Percentiles rank a stretch among this genome's conserved stretches.
These are phyloP conservation scores for Pseudozyma flocculosa DNA, from an alignment of 1,284 basidiomycete genomes.

Conservation along the genomic window DNA sequence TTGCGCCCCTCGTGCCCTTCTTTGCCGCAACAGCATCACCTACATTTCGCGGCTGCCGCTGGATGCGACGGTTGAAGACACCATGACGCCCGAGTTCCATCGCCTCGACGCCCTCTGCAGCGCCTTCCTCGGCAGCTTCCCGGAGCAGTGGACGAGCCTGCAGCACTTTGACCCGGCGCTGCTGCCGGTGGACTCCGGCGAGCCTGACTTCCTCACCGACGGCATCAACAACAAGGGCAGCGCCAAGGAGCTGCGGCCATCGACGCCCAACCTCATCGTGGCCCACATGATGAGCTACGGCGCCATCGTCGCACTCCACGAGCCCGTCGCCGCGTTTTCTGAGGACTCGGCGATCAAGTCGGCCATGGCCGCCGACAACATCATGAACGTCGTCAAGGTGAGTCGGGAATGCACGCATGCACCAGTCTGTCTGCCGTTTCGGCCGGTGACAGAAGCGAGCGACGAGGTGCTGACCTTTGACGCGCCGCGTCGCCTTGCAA, in stretches of 20 bases:
- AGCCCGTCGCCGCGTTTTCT: conserved; percentile 29
- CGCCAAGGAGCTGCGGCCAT: conserved; percentile 26
- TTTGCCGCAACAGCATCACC: conserved; percentile 4
- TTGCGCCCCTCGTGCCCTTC: too few species aligned
- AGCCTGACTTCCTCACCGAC: conserved; percentile 27
- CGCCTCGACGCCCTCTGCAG: conserved; percentile 18
- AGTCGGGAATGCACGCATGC: neutral
- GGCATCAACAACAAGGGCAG: conserved; percentile 25
- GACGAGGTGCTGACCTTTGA: conserved; percentile 17
- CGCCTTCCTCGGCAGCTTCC: conserved; percentile 26
- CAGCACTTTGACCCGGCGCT: conserved; percentile 17
- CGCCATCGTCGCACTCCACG: conserved; percentile 33
- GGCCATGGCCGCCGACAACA: conserved; percentile 23
- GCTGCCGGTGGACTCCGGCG: conserved; percentile 8
- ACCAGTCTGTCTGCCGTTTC: too few species aligned
- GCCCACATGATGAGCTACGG: conserved; percentile 31
- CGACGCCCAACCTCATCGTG: conserved; percentile 32
- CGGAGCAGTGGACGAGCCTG: conserved; percentile 26
- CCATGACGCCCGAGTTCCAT: conserved; percentile 29
- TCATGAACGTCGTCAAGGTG: conserved; percentile 33
- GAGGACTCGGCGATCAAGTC: conserved; percentile 27
- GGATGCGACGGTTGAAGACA: conserved; percentile 21
- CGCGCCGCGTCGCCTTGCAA: conserved; percentile 1
- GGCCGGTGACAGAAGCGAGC: too few species aligned
- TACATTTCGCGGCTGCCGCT: conserved; percentile 33